These are phyloP conservation scores for Dactylorhiza incarnata DNA, from an alignment of 106 monocot species.

Conservation along the genomic window DNA sequence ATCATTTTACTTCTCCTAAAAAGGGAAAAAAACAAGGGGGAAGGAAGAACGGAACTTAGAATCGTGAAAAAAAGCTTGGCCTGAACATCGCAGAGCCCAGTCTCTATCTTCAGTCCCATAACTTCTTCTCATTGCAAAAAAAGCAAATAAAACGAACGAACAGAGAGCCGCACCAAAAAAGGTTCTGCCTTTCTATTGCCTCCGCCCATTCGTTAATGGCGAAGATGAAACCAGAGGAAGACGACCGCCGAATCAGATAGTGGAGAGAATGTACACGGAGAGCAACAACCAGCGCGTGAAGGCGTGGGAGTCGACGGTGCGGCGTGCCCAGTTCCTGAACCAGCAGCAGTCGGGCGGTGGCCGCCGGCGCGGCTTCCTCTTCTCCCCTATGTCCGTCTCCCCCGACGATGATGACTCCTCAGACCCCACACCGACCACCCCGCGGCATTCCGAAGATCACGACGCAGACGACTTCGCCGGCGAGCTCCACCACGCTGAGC, in stretches of 20 bases:
- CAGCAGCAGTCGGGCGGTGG: conserved; percentile 20
- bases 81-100: background rate
- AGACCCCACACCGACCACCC: conserved; percentile 4
- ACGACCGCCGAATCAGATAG: background rate
- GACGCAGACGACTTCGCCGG: background rate
- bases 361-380: conserved; percentile 42
- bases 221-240: background rate
- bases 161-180: background rate
- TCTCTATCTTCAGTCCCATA: background rate
- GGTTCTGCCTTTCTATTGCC: background rate
- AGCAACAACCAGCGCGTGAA: conserved; percentile 9
- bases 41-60: background rate
- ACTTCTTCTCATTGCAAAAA: background rate
- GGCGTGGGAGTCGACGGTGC: conserved; percentile 32
- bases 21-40: background rate
- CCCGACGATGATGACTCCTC: conserved; percentile 10
- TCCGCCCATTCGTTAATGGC: background rate
- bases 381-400: conserved; percentile 43
- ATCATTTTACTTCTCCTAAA: background rate
- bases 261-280: background rate
- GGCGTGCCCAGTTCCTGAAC: conserved; percentile 22
- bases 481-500: conserved; percentile 34
- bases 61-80: background rate
- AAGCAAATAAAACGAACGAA: background rate
- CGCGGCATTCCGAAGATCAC: too few relatives aligned